These are phyloP conservation scores for Lepiota venenata DNA, from an alignment of 768 basidiomycete species.

Conservation along the genomic window DNA sequence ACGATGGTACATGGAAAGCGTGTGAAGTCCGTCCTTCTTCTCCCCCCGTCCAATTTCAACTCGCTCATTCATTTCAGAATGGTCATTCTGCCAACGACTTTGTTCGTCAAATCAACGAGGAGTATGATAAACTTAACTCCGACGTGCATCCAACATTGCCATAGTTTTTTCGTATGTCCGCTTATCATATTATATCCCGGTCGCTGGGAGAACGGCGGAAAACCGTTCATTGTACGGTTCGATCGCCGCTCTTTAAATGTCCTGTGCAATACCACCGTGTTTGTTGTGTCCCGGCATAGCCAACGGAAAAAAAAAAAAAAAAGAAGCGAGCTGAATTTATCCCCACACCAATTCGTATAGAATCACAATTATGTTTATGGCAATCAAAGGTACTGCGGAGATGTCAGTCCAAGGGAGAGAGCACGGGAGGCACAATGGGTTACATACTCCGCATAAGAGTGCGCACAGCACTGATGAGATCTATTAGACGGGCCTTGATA, in stretches of 20 bases:
- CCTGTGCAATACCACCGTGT: background rate
- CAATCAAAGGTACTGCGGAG: conserved; percentile 83
- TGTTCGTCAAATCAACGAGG: conserved; percentile 70
- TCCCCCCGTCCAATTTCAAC: background rate
- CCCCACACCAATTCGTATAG: conserved; percentile 78
- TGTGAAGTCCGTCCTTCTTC: conserved; percentile 54
- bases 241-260: too few species aligned
- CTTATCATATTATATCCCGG: background rate
- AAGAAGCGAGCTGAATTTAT: conserved; percentile 19
- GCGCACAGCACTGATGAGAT: conserved; percentile 91
- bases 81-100: conserved; percentile 78
- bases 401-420: background rate
- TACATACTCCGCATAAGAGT: conserved; percentile 96
- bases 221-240: background rate
- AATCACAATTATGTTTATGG: conserved; percentile 82
- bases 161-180: background rate
- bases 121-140: conserved; percentile 62
- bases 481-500: conserved; percentile 83
- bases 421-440: conserved; percentile 13
- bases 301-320: background rate
- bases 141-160: background rate
- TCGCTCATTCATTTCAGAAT: conserved; percentile 36
- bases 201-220: background rate
- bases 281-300: background rate
- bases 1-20: conserved; percentile 74